A percentile compares a stretch with the other conserved stretches of the same genome.
Conservation (phyloP, 2,329 filamentous ascomycete genomes). For the Cladophialophora bantiana region DNA sequence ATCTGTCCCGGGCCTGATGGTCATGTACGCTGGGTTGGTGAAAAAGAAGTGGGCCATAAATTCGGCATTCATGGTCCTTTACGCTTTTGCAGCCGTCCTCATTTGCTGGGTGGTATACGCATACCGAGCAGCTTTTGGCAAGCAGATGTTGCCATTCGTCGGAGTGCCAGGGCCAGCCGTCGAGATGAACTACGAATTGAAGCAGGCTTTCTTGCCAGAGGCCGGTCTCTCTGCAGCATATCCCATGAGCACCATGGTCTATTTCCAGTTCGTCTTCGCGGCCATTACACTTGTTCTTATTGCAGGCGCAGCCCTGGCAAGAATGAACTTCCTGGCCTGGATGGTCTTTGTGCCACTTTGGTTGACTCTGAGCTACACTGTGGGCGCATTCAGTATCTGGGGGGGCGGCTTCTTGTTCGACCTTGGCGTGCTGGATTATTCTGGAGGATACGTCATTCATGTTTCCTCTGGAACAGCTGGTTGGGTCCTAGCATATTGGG, state of each 20-base stretch:
- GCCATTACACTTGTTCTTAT: slow-evolving; percentile 59
- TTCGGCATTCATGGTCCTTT: slow-evolving; percentile 60
- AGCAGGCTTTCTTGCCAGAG: slow-evolving; percentile 53
- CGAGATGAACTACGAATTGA: slow-evolving; percentile 54
- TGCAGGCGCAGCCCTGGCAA: slow-evolving; percentile 56
- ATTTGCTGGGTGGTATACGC: slow-evolving; percentile 60
- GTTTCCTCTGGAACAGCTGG: slow-evolving; percentile 61
- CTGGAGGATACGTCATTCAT: slow-evolving; percentile 62
- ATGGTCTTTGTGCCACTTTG: slow-evolving; percentile 61
- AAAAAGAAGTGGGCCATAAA: slow-evolving; percentile 59
- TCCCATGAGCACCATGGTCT: slow-evolving; percentile 59
- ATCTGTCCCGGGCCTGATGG: slow-evolving; percentile 58
- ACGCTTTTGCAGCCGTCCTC: slow-evolving; percentile 57
- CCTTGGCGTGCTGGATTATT: slow-evolving; percentile 59
- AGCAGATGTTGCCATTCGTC: slow-evolving; percentile 59
- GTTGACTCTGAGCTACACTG: slow-evolving; percentile 56
- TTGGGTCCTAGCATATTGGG: slow-evolving; percentile 57
- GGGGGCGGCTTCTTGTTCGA: slow-evolving; percentile 56
- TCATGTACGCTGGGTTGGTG: slow-evolving; percentile 57
- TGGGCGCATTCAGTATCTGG: slow-evolving; percentile 54
- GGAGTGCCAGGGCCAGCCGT: slow-evolving; percentile 57
- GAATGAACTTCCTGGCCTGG: slow-evolving; percentile 61
- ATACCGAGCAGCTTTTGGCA: slow-evolving; percentile 58
- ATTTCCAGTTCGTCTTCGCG: slow-evolving; percentile 63
- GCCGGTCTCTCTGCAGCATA: slow-evolving; percentile 53